phyloP scores from a whole-genome alignment of 257 asterid genomes.

The Solanum piurae region DNA sequence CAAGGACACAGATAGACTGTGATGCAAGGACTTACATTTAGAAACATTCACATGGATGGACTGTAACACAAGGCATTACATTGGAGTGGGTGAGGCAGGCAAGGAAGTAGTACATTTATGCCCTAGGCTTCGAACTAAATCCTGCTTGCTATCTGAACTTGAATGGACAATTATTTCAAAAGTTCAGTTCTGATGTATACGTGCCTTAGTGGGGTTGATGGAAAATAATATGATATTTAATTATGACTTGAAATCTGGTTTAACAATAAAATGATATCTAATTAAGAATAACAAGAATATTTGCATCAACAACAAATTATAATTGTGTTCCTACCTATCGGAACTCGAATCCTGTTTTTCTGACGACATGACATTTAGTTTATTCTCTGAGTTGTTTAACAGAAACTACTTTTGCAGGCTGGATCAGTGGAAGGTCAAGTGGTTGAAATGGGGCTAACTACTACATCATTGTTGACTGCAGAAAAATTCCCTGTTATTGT shows the following conservation, averaged over 20 bases:
- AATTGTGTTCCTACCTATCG: not conserved
- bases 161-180: not conserved
- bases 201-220: not conserved
- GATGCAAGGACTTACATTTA: not conserved
- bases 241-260: not conserved
- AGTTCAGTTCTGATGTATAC: not conserved
- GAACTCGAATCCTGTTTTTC: not conserved
- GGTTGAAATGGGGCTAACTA: constrained; percentile 78
- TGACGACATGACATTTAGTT: not conserved
- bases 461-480: constrained; percentile 73
- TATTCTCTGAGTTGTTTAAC: not conserved
- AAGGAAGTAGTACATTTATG: not conserved
- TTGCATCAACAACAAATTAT: not conserved
- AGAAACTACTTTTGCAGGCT: constrained; percentile 43
- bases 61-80: not conserved
- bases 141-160: not conserved
- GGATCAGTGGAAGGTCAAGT: constrained; percentile 98
- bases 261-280: not conserved
- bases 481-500: constrained; percentile 82
- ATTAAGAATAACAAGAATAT: not conserved
- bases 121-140: not conserved
- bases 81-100: not conserved
- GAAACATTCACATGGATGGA: not conserved
- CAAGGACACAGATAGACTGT: not conserved
- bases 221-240: not conserved